phyloP scores from a whole-genome alignment of 345 rosid genomes.

The Pugionium cornutum region DNA sequence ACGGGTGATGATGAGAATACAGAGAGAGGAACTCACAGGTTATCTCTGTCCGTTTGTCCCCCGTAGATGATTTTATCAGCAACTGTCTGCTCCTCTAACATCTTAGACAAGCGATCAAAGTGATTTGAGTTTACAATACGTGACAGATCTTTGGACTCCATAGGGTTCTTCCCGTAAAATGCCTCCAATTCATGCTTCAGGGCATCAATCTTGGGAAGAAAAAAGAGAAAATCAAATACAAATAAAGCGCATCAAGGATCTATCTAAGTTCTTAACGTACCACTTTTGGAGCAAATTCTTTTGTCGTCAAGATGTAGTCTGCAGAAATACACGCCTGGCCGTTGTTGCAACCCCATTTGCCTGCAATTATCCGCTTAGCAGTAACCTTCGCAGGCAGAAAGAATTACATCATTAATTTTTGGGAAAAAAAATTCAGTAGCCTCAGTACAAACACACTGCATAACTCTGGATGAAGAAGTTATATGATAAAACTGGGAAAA shows the following conservation, averaged over 20 bases:
- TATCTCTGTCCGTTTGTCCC: constrained; percentile 66
- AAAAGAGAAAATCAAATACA: constrained; percentile 27
- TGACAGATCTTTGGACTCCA: constrained; percentile 82
- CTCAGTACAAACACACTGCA: not conserved
- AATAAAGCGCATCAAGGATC: constrained; percentile 15
- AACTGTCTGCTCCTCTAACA: constrained; percentile 85
- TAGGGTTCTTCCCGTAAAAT: constrained; percentile 73
- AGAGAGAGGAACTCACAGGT: constrained; percentile 57
- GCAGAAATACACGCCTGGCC: constrained; percentile 95
- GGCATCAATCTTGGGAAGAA: constrained; percentile 55
- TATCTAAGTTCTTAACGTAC: constrained; percentile 47
- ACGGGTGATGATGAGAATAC: not conserved
- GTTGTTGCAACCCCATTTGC: constrained; percentile 91
- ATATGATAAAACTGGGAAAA: constrained; percentile 1
- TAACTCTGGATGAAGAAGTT: not conserved
- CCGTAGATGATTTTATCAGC: constrained; percentile 77
- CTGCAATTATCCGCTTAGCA: constrained; percentile 69
- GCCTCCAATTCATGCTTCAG: constrained; percentile 61
- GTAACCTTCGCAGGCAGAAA: constrained; percentile 57
- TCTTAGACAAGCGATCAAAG: constrained; percentile 69
- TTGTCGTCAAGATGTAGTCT: constrained; percentile 79
- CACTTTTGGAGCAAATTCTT: constrained; percentile 66
- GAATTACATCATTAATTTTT: constrained; percentile 10
- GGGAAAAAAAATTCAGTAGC: not conserved
- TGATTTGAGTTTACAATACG: constrained; percentile 81